phyloP scores from a whole-genome alignment of 208 protist genomes.

The Crithidia brevicula region DNA sequence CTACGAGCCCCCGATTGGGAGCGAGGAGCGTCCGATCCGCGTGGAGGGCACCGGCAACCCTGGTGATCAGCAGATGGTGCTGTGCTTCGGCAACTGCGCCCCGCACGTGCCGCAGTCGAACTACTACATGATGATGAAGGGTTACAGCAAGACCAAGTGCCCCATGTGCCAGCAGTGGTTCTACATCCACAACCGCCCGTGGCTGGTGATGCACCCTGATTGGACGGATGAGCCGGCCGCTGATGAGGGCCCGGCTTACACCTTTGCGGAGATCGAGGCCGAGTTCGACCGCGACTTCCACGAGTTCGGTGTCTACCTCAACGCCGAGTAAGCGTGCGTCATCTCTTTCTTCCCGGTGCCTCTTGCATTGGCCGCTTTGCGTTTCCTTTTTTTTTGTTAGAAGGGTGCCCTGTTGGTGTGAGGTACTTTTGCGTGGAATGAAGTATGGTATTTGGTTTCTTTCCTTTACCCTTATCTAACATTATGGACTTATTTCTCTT shows the following conservation, averaged over 20 bases:
- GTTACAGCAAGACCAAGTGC: slow-evolving; percentile 90
- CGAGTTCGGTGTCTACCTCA: slow-evolving; percentile 90
- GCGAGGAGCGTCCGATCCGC: slow-evolving; percentile 88
- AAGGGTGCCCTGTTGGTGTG: slow-evolving; percentile 6
- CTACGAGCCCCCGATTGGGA: slow-evolving; percentile 89
- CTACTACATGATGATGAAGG: slow-evolving; percentile 94
- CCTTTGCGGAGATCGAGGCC: slow-evolving; percentile 89
- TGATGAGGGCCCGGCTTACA: slow-evolving; percentile 89
- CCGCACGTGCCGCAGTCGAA: slow-evolving; percentile 89
- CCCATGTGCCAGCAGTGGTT: slow-evolving; percentile 92
- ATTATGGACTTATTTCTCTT: slow-evolving; percentile 18
- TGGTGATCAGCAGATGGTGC: slow-evolving; percentile 84
- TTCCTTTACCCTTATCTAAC: slow-evolving; percentile 23
- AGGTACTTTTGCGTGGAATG: no score
- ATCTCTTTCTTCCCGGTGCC: not conserved
- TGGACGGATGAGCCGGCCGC: slow-evolving; percentile 91
- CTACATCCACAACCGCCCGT: slow-evolving; percentile 90
- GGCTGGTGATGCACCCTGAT: slow-evolving; percentile 92
- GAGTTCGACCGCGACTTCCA: slow-evolving; percentile 93
- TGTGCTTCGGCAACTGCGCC: slow-evolving; percentile 91
- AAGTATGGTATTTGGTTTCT: slow-evolving; percentile 6
- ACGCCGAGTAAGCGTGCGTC: slow-evolving; percentile 70
- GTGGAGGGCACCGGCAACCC: slow-evolving; percentile 84
- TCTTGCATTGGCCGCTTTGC: not conserved
- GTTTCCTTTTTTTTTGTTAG: not conserved